Evolutionary conservation across 352 stramenopile species (phyloP), one percentile per base, ranked within the genome.

Genomic region (Lagenidium sp.): DNA sequence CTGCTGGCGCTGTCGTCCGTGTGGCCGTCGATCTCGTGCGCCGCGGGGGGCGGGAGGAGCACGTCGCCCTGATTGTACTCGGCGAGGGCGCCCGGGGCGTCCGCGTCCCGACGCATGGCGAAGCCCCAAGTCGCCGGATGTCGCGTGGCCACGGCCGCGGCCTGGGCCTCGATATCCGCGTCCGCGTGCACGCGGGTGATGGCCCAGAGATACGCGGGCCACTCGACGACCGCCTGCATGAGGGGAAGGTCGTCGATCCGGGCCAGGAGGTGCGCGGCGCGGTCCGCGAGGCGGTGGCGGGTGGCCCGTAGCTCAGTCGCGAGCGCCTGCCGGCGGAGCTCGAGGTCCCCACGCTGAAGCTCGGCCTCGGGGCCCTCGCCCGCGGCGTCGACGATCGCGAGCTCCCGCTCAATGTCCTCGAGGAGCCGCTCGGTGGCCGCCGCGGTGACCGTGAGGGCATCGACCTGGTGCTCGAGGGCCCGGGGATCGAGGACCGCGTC

Each of bases 1-100:
- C 57, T 71, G 38, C 63, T 85, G 2, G 73, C 76, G 31, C 76
- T 86, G 36, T 91, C 73, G 30, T 91, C 79, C 1, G 79, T 91
- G 52, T 87, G 71, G 6, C 73, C 79, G 41, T 89, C 75, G 25
- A 85, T 79, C 45, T 85, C 76, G 38, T 88, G 59, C 36, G 72
- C 67, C 11, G 55, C 64, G 10, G 58, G 59, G 23, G 73, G 68
- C 3, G 68, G 66, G 7, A 85, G 36, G 30, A 82, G 32, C 30
- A 71, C 70, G 18, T 84, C 68, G 0, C 68, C 65, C 23, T 76
- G 63, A 15, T 49, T 61, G 38, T 61, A 72, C 38, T 82, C 68
- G 6, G 53, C 29, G 4, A 85, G 54, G 3, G 52, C 39, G 0
- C 30, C 29, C 7, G 48, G 49, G 0, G 65, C 71, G 8, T 40